phyloP scores from a whole-genome alignment of 2,329 filamentous ascomycete species.

The Pseudogymnoascus sp. region DNA sequence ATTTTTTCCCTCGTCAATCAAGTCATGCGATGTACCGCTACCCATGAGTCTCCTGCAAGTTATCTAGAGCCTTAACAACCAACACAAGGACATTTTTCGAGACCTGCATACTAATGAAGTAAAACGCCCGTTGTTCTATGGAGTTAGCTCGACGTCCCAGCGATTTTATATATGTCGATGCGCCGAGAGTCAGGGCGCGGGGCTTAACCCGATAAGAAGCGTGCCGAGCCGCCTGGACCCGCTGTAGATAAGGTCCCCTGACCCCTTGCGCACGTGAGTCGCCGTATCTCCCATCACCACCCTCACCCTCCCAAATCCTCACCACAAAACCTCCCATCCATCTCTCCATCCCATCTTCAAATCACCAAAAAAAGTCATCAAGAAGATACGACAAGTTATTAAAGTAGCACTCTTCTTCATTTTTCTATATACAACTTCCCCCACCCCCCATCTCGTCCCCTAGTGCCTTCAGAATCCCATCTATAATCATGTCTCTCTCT shows the following conservation, averaged over 20 bases:
- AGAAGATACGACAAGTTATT: neutral
- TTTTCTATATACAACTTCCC: neutral
- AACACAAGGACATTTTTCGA: no score
- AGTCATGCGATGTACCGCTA: no score
- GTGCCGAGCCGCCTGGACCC: neutral
- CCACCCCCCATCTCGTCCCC: neutral
- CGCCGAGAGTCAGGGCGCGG: no score
- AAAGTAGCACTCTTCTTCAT: slow-evolving; percentile 1
- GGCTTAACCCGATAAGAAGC: neutral
- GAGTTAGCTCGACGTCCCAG: no score
- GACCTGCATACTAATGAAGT: no score
- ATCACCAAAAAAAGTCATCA: neutral
- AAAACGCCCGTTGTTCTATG: no score
- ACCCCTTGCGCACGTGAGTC: neutral
- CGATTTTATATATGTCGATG: no score
- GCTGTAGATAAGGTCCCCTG: neutral
- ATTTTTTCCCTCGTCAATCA: no score
- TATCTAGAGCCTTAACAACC: no score
- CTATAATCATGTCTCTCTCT: neutral
- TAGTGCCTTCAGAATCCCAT: neutral
- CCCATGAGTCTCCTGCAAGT: no score
- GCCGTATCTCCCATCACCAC: neutral
- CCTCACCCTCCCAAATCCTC: neutral
- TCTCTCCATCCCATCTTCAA: no score
- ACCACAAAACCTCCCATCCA: neutral